Conservation (phyloP, 768 basidiomycete species). For the Amanita jacksonii region DNA sequence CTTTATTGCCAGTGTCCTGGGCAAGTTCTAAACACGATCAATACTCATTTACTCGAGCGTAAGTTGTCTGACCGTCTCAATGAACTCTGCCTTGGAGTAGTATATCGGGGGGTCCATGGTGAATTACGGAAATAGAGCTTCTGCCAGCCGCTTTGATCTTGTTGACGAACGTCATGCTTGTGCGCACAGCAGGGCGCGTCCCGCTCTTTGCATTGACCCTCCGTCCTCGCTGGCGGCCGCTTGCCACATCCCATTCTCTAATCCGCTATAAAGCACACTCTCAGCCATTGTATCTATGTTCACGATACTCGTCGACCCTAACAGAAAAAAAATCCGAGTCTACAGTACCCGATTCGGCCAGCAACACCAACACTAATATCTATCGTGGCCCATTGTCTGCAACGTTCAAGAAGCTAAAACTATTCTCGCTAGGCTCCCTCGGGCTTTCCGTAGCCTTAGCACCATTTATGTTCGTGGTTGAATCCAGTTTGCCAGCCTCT, state of each 20-base stretch:
- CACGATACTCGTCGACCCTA: not conserved
- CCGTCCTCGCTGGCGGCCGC: not conserved
- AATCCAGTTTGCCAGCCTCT: constrained; percentile 60
- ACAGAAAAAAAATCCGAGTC: constrained; percentile 8
- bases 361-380: constrained; percentile 12
- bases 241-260: not conserved
- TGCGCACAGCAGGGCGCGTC: not conserved
- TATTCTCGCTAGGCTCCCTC: constrained; percentile 77
- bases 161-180: not conserved
- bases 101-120: constrained; percentile 66
- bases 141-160: too few relatives aligned
- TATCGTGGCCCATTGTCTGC: constrained; percentile 65
- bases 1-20: constrained; percentile 94
- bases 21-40: constrained; percentile 3
- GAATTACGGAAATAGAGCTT: not conserved
- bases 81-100: constrained; percentile 78
- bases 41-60: not conserved
- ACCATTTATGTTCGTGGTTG: constrained; percentile 77
- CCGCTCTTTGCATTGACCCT: not conserved
- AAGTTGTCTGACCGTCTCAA: constrained; percentile 57
- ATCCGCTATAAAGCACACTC: not conserved
- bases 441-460: constrained; percentile 56
- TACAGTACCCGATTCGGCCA: constrained; percentile 5
- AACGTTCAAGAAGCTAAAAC: constrained; percentile 71
- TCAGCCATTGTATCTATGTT: not conserved